Base-by-base conservation (phyloP, 331 rosid genomes). In the Dryas integrifolia region DNA sequence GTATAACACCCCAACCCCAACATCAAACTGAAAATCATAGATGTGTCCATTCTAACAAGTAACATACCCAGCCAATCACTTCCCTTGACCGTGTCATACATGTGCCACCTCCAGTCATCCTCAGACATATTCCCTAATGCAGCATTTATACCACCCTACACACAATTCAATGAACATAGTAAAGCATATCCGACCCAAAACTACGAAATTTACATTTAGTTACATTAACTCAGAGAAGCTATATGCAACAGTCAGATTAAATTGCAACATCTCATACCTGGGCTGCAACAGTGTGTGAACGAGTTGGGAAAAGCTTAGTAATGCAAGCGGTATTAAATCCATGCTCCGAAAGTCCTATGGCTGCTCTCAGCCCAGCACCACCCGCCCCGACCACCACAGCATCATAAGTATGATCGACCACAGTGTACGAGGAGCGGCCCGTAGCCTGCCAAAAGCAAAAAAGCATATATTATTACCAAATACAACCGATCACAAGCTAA, bases 61-160 rank as follows among this genome's bases (percentile, higher is more conserved):
- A 53, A 46, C 76, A 15, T 82, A 92, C 99, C 99, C 69, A 95
- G 88, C 99, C 99, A 95, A 81, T 95, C 99, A 77, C 99, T 95
- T 87, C 99, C 99, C 76, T 95, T 95, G 81, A 95, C 97, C 16
- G 99, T 95, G 85, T 92, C 99, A 41, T 95, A 95, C 97, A 95
- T 92, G 88, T 95, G 99, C 99, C 99, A 95, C 88, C 97, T 92
- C 99, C 97, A 92, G 85, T 95, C 99, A 85, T 95, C 99, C 84
- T 92, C 99, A 13, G 84, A 57, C 99, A 95, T 95, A 79, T 89
- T 95, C 77, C 97, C 99, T 81, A 95, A 69, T 46, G 99, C 99
- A 79, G 99, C 99, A 86, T 95, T 95, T 72, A 95, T 95, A 74
- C 99, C 97, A 68, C 99, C 99, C 99, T 95, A 35, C 18, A 85